These are phyloP conservation scores for Cucurbita moschata DNA, from an alignment of 306 rosid species.

Conservation along the genomic window DNA sequence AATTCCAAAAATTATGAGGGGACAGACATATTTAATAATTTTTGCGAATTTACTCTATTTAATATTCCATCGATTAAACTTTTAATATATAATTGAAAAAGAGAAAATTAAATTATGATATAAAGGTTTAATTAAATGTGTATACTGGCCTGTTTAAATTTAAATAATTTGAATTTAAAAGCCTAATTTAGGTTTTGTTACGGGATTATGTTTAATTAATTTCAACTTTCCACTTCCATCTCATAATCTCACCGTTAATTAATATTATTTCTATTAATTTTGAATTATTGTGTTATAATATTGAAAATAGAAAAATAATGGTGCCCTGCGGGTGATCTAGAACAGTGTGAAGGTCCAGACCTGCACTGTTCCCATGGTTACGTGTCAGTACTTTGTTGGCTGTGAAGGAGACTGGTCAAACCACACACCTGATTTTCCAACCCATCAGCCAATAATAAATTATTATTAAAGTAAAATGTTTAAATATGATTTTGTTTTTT, in stretches of 20 bases:
- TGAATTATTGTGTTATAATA: neutral
- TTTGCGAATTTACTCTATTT: too few relatives aligned
- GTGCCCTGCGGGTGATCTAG: neutral
- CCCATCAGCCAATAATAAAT: neutral
- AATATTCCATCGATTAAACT: too few relatives aligned
- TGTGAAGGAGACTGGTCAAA: neutral
- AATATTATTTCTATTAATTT: neutral
- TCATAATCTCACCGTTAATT: neutral
- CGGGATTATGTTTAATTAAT: too few relatives aligned
- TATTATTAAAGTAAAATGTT: neutral
- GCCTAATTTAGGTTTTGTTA: too few relatives aligned
- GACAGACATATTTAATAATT: too few relatives aligned
- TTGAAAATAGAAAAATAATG: neutral
- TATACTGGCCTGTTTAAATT: too few relatives aligned
- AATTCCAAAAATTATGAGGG: too few relatives aligned
- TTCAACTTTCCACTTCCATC: neutral
- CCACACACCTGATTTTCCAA: neutral
- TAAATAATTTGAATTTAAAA: too few relatives aligned
- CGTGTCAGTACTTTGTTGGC: slow-evolving; percentile 8
- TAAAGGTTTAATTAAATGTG: too few relatives aligned
- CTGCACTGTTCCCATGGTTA: slow-evolving; percentile 11
- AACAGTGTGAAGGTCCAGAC: slow-evolving; percentile 1
- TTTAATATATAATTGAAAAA: too few relatives aligned
- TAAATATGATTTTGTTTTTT: neutral
- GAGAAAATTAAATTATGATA: too few relatives aligned